Percentiles rank a stretch among this genome's conserved stretches.
phyloP scores from a whole-genome alignment of 345 rosid species.

The Pelargonium nanum region DNA sequence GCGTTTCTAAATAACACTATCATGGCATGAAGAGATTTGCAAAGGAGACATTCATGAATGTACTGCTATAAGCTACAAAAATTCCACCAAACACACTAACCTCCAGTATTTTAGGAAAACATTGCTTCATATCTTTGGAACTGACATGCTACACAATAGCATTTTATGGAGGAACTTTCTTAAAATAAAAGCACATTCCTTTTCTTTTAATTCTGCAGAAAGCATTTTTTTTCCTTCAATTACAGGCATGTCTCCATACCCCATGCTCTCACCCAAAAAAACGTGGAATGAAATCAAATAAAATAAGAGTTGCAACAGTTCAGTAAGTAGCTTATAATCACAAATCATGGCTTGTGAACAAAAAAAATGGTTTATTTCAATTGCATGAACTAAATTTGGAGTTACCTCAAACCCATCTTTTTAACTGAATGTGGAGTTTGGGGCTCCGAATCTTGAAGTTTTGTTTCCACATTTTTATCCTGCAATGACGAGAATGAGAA shows the following conservation, averaged over 20 bases:
- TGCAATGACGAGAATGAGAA: constrained; percentile 26
- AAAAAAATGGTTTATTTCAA: background rate
- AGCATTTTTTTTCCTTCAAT: too few relatives aligned
- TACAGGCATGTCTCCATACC: background rate
- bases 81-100: background rate
- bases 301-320: background rate
- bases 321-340: background rate
- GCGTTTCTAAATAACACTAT: background rate
- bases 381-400: background rate
- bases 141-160: background rate
- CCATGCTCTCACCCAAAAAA: background rate
- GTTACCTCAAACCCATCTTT: constrained; percentile 72
- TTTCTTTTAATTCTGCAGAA: too few relatives aligned
- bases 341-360: background rate
- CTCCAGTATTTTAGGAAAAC: background rate
- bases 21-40: background rate
- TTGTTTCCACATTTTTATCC: constrained; percentile 80
- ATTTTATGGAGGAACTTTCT: too few relatives aligned
- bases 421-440: constrained; percentile 79
- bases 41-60: background rate
- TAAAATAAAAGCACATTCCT: too few relatives aligned
- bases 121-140: background rate
- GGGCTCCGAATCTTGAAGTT: constrained; percentile 90
- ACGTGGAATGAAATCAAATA: background rate
- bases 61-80: background rate